A percentile compares a stretch with the other conserved stretches of the same genome.
These are phyloP conservation scores for Ophiostoma himal-ulmi DNA, from an alignment of 2,329 filamentous ascomycete genomes.

Conservation along the genomic window DNA sequence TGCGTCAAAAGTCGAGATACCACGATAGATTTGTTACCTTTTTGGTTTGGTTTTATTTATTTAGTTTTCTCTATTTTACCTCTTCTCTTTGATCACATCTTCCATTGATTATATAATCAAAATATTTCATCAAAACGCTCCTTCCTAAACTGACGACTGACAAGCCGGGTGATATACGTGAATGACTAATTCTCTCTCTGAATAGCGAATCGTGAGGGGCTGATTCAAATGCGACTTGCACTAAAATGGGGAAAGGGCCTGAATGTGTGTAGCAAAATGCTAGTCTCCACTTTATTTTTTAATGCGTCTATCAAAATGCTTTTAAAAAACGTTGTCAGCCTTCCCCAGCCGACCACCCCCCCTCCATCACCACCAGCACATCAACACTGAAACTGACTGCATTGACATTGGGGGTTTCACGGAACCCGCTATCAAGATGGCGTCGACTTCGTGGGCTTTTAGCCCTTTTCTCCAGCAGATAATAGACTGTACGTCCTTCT, in stretches of 20 bases:
- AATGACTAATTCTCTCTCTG: conserved; percentile 1
- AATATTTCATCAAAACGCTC: neutral
- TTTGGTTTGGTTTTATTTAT: neutral
- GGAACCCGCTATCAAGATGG: conserved; percentile 20
- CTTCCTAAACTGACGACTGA: neutral
- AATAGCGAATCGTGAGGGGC: conserved; percentile 19
- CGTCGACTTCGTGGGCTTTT: conserved; percentile 15
- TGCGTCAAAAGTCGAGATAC: conserved; percentile 1
- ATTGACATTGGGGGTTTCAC: neutral
- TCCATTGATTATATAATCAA: neutral
- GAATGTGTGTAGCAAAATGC: conserved; percentile 9
- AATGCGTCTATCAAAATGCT: conserved; percentile 1
- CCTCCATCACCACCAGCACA: neutral
- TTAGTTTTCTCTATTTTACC: neutral
- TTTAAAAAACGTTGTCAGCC: conserved; percentile 13
- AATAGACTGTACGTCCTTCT: neutral
- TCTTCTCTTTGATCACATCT: neutral
- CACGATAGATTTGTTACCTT: neutral
- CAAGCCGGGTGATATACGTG: neutral
- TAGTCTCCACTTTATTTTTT: neutral
- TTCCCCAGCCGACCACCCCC: neutral
- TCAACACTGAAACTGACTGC: neutral
- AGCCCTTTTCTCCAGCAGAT: neutral
- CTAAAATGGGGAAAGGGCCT: conserved; percentile 1
- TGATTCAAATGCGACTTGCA: conserved; percentile 8